phyloP scores from a whole-genome alignment of 116 monocot genomes.

The Posidonia oceanica region DNA sequence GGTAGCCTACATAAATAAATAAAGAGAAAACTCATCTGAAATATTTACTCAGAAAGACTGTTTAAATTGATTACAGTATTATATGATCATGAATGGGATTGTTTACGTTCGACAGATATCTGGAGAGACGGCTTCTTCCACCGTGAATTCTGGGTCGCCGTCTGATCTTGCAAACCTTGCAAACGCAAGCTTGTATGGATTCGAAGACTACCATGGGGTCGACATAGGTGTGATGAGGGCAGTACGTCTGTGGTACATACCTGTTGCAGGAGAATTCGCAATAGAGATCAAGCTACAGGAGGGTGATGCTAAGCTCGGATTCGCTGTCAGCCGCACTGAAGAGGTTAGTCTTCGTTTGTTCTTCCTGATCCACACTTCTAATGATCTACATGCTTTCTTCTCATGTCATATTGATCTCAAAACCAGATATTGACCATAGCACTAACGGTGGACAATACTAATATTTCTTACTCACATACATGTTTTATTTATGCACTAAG shows the following conservation, averaged over 20 bases:
- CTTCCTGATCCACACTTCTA: too few relatives aligned
- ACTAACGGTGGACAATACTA: too few relatives aligned
- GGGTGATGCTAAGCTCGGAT: constrained; percentile 71
- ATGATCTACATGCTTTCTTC: neutral
- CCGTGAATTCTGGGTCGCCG: constrained; percentile 61
- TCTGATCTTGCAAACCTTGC: constrained; percentile 65
- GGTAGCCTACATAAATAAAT: constrained; percentile 17
- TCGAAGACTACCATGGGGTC: constrained; percentile 94
- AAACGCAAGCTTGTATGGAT: constrained; percentile 80
- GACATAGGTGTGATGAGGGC: constrained; percentile 84
- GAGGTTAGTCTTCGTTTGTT: constrained; percentile 33
- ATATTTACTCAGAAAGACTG: too few relatives aligned
- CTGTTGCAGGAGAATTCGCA: constrained; percentile 41
- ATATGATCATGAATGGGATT: too few relatives aligned
- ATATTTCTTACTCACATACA: too few relatives aligned
- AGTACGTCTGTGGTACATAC: constrained; percentile 79
- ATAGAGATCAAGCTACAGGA: constrained; percentile 53
- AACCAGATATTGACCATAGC: too few relatives aligned
- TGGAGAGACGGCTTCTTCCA: constrained; percentile 71
- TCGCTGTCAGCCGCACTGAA: constrained; percentile 74
- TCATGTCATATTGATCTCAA: neutral
- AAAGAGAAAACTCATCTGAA: too few relatives aligned
- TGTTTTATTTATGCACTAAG: too few relatives aligned
- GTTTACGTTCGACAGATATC: constrained; percentile 39
- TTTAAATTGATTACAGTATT: too few relatives aligned